Evolutionary conservation across 176 grass and related monocot species (phyloP), one percentile per base, ranked within the genome.

Genomic region (Musa troglodytarum): DNA sequence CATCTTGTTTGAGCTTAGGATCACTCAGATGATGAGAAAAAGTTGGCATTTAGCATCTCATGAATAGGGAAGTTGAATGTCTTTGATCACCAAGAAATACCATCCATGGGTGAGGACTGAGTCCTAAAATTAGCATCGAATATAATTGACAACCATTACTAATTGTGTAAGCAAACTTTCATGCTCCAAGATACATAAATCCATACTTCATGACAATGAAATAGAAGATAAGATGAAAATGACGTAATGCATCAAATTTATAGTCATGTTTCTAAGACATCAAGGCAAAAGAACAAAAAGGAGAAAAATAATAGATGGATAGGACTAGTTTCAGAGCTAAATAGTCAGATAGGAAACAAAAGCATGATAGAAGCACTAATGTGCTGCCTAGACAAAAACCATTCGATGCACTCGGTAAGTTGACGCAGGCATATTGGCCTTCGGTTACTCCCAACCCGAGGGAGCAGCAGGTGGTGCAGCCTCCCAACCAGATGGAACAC

Each of bases 401-500:
- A 43, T 5, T 61, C 57, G 16, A 61, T 0, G 6, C 57, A 43
- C 14, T 59, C 57, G n/a, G 57, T 21, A 9, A 17, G 16, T n/a
- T 15, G n/a, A n/a, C 17, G 21, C 57, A 4, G n/a, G 17, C 17
- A 17, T n/a, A 20, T 61, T 10, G 19, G 16, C 19, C 57, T 61
- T 19, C 0, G n/a, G 6, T 61, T 72, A 87, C 25, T 73, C 71
- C 89, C 85, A 91, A 80, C 82, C 77, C 0, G 17, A 69, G 0
- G 82, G 72, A 24, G 74, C 80, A 0, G 74, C 80, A 34, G 54
- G 73, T 77, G 74, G 77, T 6, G 75, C 65, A 67, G 82, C 71
- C 68, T 88, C 89, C 85, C 89, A 92, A 50, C 83, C 86, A 16
- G 89, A 22, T 16, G 87, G 8, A 57, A 69, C 68, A 28, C 11